Base-by-base conservation (phyloP, 2,329 filamentous ascomycete genomes). In the Sporothrix phasma region DNA sequence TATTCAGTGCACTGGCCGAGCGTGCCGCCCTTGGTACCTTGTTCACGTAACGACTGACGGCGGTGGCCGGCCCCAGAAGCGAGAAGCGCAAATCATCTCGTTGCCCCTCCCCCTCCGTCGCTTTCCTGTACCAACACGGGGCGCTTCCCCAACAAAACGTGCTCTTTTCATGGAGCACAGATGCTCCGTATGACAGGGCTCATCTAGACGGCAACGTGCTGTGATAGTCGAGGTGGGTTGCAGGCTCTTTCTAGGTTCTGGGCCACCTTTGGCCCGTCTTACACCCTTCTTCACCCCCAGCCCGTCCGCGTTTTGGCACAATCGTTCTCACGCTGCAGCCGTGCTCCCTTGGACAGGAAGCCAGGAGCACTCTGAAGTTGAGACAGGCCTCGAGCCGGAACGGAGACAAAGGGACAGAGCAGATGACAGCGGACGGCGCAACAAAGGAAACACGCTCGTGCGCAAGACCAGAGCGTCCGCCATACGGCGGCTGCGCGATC, bases 401-500 rank as follows among this genome's bases (percentile, higher is more conserved):
- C n/a, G 3, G 26, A 26, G 51, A 46, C 39, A 46, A 60, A 60
- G 24, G 26, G 56, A 60, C 31, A 41, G 39, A 34, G 24, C 56
- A n/a, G 5, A 4, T n/a, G 53, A 43, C n/a, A 53, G 17, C 34
- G 3, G 11, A n/a, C 34, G 49, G 19, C 6, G 24, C 41, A 60
- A 46, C 56, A 45, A 60, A 46, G 39, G n/a, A 60, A 59, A 29
- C 31, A 56, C 19, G 53, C 31, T 15, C 54, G 15, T 15, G 37
- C 51, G 15, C 11, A 13, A n/a, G n/a, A 51, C 34, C 13, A n/a
- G 15, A 54, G n/a, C 31, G 19, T 41, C 37, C 37, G 37, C 37
- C 37, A 37, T 34, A 41, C 31, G 56, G 39, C 41, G 56, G 39
- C 56, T 34, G 56, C 56, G 56, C 26, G 56, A 60, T 60, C 56